Evolutionary conservation across 148 eudicot genomes (phyloP), one percentile per base, ranked within the genome.

Genomic region (Chenopodium suecicum): DNA sequence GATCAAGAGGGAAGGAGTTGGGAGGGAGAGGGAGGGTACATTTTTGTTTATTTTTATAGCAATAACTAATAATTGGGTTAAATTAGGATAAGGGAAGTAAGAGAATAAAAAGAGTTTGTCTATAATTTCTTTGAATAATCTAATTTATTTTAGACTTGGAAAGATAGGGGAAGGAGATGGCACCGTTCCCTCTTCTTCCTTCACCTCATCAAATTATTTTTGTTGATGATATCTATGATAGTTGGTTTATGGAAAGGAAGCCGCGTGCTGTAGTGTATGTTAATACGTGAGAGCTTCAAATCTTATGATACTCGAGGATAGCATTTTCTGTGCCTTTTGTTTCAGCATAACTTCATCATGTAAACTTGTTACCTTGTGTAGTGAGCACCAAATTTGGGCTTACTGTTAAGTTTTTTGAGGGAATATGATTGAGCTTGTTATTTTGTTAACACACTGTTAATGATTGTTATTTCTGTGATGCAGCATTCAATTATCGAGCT

Each of bases 281-380:
- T 50, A 12, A 50, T 50, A 50, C 3, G 8, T 50, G 54, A 2
- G 54, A 50, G 12, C 12, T 2, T 14, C 16, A 13, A 13, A 50
- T 50, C 13, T 50, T 50, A 50, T 50, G 54, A 50, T 41, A 41
- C 25, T 70, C 1, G 9, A 70, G 19, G 69, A 65, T 8, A 65
- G 25, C 11, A 16, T 37, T 10, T 70, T 70, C 4, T 41, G 1
- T 19, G 25, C 25, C 17, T 19, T 37, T 70, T 37, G 23, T 46
- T 72, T 46, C 75, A 46, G 3, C 8, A n/a, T 72, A 44, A 46
- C 54, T 46, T 46, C 54, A 44, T 50, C 22, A 72, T 22, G 29
- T 2, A 72, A 72, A 72, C 3, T 72, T 72, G 75, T 72, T n/a
- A 32, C 76, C 60, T 23, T 48, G 60, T 48, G 13, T 60, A 73